Conservation (phyloP, 2,329 filamentous ascomycete genomes). For the Stachybotrys echinatus region DNA sequence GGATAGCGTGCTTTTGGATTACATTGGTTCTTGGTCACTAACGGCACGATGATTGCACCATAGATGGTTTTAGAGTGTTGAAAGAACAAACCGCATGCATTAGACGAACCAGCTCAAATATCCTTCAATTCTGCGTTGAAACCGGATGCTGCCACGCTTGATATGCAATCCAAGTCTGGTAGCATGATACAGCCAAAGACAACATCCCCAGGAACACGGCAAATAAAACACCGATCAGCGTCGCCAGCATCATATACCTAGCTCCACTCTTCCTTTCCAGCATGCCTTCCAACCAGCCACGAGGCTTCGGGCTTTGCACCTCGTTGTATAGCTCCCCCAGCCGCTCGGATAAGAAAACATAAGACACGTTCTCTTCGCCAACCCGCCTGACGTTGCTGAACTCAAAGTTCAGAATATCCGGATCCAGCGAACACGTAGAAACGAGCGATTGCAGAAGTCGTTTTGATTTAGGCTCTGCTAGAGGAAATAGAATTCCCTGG, state of each 20-base stretch:
- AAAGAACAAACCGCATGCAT: no score
- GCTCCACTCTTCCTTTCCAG: background rate
- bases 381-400: background rate
- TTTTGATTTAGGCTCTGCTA: background rate
- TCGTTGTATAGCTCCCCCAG: background rate
- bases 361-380: background rate
- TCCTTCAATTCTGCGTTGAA: no score
- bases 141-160: background rate
- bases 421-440: background rate
- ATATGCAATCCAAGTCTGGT: background rate
- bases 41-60: no score
- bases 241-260: slow-evolving; percentile 1
- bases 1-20: no score
- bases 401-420: background rate
- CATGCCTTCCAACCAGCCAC: background rate
- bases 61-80: no score
- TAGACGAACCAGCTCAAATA: no score
- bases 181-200: background rate
- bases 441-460: background rate
- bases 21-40: no score
- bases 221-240: background rate
- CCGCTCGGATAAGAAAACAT: background rate
- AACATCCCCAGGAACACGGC: background rate
- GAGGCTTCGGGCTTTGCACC: background rate
- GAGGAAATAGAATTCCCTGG: background rate